phyloP scores from a whole-genome alignment of 306 rosid species.

The Rosa persica region DNA sequence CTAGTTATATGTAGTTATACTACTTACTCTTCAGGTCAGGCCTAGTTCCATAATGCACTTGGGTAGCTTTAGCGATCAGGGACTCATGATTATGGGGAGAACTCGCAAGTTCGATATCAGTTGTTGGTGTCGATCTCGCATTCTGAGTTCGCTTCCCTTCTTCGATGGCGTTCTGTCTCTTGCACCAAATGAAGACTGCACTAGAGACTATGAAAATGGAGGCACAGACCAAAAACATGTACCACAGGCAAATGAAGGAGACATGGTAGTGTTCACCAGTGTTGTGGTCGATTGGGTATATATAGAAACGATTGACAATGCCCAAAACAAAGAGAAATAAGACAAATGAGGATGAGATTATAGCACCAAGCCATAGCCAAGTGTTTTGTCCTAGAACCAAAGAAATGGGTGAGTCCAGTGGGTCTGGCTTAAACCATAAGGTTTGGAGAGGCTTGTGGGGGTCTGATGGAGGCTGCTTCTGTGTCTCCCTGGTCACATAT shows the following conservation, averaged over 20 bases:
- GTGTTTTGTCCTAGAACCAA: slow-evolving; percentile 34
- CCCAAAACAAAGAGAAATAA: slow-evolving; percentile 42
- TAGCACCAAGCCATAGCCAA: slow-evolving; percentile 44
- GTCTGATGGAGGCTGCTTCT: slow-evolving; percentile 20
- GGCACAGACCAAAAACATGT: slow-evolving; percentile 39
- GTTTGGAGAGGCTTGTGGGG: slow-evolving; percentile 31
- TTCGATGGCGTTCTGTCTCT: slow-evolving; percentile 28
- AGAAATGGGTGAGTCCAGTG: slow-evolving; percentile 35
- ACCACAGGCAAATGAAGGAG: slow-evolving; percentile 41
- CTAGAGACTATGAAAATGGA: slow-evolving; percentile 42
- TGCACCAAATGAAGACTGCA: slow-evolving; percentile 31
- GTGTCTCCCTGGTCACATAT: slow-evolving; percentile 43
- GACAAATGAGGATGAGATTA: slow-evolving; percentile 41
- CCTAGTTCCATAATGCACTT: slow-evolving; percentile 41
- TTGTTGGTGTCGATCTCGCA: slow-evolving; percentile 23
- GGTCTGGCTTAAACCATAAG: slow-evolving; percentile 34
- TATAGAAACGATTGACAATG: slow-evolving; percentile 35
- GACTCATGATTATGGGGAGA: slow-evolving; percentile 30
- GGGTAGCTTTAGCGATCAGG: slow-evolving; percentile 32
- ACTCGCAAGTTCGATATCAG: slow-evolving; percentile 43
- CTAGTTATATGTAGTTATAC: background rate
- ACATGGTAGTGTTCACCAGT: slow-evolving; percentile 28
- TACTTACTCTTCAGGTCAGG: slow-evolving; percentile 47
- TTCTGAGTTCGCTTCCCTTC: slow-evolving; percentile 21
- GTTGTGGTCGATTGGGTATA: slow-evolving; percentile 36